Conservation (phyloP, 257 asterid species). For the Solanum piurae region DNA sequence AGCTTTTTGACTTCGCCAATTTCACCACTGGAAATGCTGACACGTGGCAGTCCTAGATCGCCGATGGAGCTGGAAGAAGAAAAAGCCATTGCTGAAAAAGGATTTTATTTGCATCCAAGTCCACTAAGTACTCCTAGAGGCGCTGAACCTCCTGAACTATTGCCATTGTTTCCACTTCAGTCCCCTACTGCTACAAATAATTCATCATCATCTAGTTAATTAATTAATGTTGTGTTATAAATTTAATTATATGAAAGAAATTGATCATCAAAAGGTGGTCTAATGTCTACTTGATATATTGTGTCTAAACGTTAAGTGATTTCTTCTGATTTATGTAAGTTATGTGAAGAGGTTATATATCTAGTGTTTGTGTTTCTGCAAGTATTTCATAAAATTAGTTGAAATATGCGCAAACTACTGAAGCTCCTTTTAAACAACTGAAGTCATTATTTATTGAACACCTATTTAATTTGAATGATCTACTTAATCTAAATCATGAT, state of each 20-base stretch:
- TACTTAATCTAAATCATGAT: background rate
- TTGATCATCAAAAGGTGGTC: background rate
- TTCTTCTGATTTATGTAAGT: background rate
- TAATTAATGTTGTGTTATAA: background rate
- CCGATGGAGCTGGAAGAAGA: slow-evolving; percentile 49
- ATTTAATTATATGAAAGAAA: background rate
- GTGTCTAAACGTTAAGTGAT: background rate
- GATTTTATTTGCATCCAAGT: slow-evolving; percentile 69
- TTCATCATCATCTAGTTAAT: background rate
- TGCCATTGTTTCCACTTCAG: slow-evolving; percentile 72
- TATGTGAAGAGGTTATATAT: too few species aligned
- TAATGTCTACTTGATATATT: background rate
- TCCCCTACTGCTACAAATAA: slow-evolving; percentile 20
- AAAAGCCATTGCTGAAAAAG: slow-evolving; percentile 53
- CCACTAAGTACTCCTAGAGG: slow-evolving; percentile 57
- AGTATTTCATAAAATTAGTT: background rate
- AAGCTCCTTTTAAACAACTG: background rate
- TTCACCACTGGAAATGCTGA: slow-evolving; percentile 50
- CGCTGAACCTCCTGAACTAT: slow-evolving; percentile 68
- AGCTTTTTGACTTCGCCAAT: slow-evolving; percentile 52
- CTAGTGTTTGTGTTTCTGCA: too few species aligned
- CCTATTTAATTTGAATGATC: background rate
- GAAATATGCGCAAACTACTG: background rate
- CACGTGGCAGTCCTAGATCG: slow-evolving; percentile 46
- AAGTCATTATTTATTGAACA: background rate